Evolutionary conservation across 2,329 filamentous ascomycete species (phyloP).

Genomic region (Pestalotiopsis sp.): DNA sequence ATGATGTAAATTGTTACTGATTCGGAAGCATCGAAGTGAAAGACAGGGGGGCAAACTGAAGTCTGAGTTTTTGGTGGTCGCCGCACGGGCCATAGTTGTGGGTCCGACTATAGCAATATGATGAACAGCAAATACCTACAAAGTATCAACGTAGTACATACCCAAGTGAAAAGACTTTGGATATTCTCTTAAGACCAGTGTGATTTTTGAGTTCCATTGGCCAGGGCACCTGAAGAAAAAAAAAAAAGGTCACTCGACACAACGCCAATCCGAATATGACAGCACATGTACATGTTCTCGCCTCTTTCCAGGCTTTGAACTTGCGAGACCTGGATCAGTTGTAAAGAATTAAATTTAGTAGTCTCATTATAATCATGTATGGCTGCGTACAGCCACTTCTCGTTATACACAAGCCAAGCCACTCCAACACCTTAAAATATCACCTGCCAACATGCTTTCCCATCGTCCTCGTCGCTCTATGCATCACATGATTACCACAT

Average conservation of each 20-base stretch:
- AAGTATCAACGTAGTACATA: no score
- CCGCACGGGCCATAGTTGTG: not conserved
- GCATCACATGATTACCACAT: not conserved
- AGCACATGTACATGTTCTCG: not conserved
- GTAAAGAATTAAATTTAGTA: not conserved
- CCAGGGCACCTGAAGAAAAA: no score
- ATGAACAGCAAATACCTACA: no score
- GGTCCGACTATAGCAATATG: not conserved
- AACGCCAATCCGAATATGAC: not conserved
- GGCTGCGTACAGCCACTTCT: not conserved
- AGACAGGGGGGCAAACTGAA: not conserved
- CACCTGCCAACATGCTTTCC: not conserved
- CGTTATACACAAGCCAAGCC: constrained; percentile 5
- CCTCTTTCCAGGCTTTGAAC: not conserved
- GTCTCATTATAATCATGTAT: constrained; percentile 3
- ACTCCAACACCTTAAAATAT: not conserved
- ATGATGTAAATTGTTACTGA: not conserved
- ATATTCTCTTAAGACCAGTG: no score
- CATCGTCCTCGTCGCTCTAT: not conserved
- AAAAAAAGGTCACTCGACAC: no score
- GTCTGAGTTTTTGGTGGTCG: not conserved
- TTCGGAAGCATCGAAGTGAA: not conserved
- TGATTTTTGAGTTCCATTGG: no score
- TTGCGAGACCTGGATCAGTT: not conserved
- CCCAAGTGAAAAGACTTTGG: no score